Conservation (phyloP, 306 rosid genomes). For the Fagus sylvatica region DNA sequence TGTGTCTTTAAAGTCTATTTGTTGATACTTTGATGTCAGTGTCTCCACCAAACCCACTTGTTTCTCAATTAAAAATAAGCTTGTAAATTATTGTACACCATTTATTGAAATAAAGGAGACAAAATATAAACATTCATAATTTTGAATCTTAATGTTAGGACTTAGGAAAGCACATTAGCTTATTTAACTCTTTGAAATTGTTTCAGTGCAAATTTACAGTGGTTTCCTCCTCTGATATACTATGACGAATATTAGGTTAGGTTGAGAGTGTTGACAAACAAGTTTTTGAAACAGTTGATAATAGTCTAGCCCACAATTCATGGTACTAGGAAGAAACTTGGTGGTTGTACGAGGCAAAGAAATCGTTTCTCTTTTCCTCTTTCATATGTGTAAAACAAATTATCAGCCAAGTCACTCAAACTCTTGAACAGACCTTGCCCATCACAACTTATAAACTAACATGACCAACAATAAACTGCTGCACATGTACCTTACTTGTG, state of each 20-base stretch:
- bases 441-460: neutral
- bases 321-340: neutral
- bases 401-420: neutral
- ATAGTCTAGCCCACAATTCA: neutral
- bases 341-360: neutral
- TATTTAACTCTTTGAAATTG: too few relatives aligned
- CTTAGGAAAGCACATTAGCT: neutral
- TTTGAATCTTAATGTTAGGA: neutral
- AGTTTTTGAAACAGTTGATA: neutral
- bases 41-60: neutral
- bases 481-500: neutral
- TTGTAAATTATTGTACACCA: neutral
- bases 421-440: neutral
- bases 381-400: neutral
- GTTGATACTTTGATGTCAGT: neutral
- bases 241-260: neutral
- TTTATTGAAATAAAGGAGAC: neutral
- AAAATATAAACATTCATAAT: neutral
- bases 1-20: neutral
- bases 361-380: neutral
- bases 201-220: neutral
- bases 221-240: neutral
- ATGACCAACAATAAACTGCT: neutral
- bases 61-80: constrained; percentile 1
- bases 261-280: neutral